Percentiles rank a stretch among this genome's conserved stretches.
Evolutionary conservation across 768 basidiomycete species (phyloP).

Genomic region (Leccinum aurantiacum): DNA sequence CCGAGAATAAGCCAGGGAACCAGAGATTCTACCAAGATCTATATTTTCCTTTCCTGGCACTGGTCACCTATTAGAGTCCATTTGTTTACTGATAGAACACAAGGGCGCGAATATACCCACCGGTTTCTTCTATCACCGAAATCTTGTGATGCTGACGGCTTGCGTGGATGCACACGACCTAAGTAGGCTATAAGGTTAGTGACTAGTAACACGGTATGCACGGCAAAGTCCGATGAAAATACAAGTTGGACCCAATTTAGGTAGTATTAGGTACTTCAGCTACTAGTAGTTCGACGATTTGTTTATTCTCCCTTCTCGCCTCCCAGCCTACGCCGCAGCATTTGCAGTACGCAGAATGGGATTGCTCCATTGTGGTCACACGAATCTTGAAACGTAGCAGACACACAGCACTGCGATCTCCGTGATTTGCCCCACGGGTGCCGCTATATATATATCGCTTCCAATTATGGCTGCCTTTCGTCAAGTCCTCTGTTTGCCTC

Average conservation of each 20-base stretch:
- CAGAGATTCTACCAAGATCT: constrained; percentile 7
- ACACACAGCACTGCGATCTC: background rate
- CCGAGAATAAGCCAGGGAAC: constrained; percentile 9
- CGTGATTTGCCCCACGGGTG: background rate
- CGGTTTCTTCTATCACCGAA: background rate
- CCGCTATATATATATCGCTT: background rate
- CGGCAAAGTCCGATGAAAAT: no score
- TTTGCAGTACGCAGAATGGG: background rate
- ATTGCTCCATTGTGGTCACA: background rate
- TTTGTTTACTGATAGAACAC: background rate
- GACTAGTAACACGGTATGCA: no score
- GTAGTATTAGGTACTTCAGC: no score
- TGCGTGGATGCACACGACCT: background rate
- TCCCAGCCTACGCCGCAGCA: background rate
- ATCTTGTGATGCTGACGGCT: background rate
- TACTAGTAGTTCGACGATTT: background rate
- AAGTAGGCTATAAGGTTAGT: no score
- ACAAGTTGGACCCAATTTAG: no score
- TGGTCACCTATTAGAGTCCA: background rate
- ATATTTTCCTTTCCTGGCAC: no score
- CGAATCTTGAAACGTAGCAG: background rate
- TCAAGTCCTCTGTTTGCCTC: background rate
- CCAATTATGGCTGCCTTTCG: background rate
- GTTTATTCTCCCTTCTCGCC: background rate
- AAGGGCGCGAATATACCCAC: background rate